Evolutionary conservation across 352 stramenopile species (phyloP).

Genomic region (Phytophthora boehmeriae): DNA sequence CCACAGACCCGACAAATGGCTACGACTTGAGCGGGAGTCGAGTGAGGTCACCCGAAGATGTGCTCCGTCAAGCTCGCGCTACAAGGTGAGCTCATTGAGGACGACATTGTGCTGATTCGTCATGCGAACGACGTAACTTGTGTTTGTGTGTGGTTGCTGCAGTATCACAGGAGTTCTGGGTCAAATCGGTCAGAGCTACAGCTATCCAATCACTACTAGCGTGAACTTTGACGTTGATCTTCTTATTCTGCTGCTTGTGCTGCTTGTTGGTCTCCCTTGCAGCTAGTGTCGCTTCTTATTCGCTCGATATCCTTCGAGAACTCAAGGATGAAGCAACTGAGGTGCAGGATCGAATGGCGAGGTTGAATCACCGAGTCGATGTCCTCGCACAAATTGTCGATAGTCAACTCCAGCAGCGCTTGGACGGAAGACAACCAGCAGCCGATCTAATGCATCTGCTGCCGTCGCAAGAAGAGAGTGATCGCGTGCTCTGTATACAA

Average conservation of each 20-base stretch:
- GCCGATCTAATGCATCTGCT: conserved; percentile 14
- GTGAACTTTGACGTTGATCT: not conserved
- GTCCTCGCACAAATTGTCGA: conserved; percentile 36
- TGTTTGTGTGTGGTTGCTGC: conserved; percentile 1
- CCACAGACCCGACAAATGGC: conserved; percentile 4
- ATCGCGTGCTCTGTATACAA: conserved; percentile 21
- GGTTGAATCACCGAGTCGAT: conserved; percentile 39
- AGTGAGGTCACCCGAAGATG: conserved; percentile 39
- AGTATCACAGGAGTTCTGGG: conserved; percentile 54
- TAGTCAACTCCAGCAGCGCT: conserved; percentile 5
- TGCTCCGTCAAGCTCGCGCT: conserved; percentile 53
- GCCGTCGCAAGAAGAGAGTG: conserved; percentile 29
- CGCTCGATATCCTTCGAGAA: conserved; percentile 58
- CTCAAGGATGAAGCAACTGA: conserved; percentile 43
- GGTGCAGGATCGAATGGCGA: conserved; percentile 33
- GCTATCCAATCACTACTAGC: not conserved
- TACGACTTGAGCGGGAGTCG: conserved; percentile 17
- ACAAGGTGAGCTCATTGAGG: conserved; percentile 25
- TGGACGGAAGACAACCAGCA: conserved; percentile 1
- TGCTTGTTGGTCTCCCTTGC: not conserved
- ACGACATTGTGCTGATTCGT: not conserved
- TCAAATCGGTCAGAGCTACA: conserved; percentile 47
- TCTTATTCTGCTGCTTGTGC: not conserved
- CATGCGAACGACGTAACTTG: not conserved
- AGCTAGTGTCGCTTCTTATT: conserved; percentile 56